Evolutionary conservation across 2,329 filamentous ascomycete genomes (phyloP), one percentile per base, ranked within the genome.

Genomic region (Hawksworthiomyces lignivorus): DNA sequence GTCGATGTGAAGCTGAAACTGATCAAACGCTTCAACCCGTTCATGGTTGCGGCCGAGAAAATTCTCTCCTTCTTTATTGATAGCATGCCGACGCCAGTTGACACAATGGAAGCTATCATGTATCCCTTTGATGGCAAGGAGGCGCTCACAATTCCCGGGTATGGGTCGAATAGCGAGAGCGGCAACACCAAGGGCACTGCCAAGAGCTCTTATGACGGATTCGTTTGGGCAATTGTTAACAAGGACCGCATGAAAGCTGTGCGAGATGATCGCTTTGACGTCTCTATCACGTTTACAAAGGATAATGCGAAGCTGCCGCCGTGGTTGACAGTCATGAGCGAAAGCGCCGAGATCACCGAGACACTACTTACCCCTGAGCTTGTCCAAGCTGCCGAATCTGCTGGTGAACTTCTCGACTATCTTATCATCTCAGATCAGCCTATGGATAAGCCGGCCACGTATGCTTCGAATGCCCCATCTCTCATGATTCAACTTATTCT

Each of bases 91-190:
- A 61, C 75, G 4, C 84, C 88, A 5, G 60, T 68, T 44, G 92
- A 98, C 63, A 71, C 73, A 22, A 62, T 87, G 48, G 86, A 94
- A 60, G 83, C 86, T 37, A 77, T 80, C 24, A 69, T 86, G 28
- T 95, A 95, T 62, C 77, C 86, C 30, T 97, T 97, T 56, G 92
- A 98, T 59, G 92, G 92, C 55, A 87, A 84, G 63, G 92, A 98
- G 71, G 75, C 76, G 51, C 72, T 84, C 47, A 78, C 88, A 21
- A 81, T 94, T 1, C 86, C 84, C 7, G 67, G 73, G 15, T 34
- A 21, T n/a, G 17, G 17, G 9, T 35, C 27, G 7, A 12, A 8
- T 28, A 66, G 72, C 18, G 24, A 8, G 24, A 8, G 8, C 24
- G 24, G 24, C 24, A 12, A 12, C 24, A 12, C 24, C 24, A 26